Base-by-base conservation (phyloP, 2,329 filamentous ascomycete genomes). In the Akanthomyces muscarius region DNA sequence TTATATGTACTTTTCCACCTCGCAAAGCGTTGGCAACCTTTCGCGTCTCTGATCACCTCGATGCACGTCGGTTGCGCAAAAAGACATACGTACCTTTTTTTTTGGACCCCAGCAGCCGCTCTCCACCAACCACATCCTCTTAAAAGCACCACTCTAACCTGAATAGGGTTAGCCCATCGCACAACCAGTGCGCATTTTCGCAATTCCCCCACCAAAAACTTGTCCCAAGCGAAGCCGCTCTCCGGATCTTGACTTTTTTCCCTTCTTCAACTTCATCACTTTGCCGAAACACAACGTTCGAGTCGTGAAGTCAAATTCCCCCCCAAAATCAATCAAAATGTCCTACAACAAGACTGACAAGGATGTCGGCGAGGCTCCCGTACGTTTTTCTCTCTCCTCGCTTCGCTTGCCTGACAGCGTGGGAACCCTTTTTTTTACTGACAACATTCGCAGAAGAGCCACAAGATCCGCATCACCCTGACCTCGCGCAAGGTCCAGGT, bases 391-490 rank as follows among this genome's bases (percentile, higher is more conserved):
- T 61, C 50, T 57, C 4, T 50, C 33, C 25, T 33, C 33, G 33
- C 42, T 38, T 61, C 38, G 18, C 48, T 36, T 28, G 41, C 28
- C 21, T n/a, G 8, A 52, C 59, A 52, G 21, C 21, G 21, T 30
- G 28, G 28, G 28, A 30, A 30, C 4, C 28, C 2, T 30, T 30
- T 6, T 30, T 23, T 14, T n/a, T 33, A 25, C 55, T 59, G 51
- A 65, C 56, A 23, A 8, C 30, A 16, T 11, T 30, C 5, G 70
- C 71, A 89, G 87, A 96, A 96, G 89, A 89, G 90, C 84, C 92
- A 96, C 89, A 92, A 93, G 84, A 96, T 96, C 87, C 91, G 94
- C 79, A 97, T 98, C 87, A 98, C 94, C 80, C 86, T 97, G 75
- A 95, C 93, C 80, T 91, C 87, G 75, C 91, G 91, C 85, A 97